These are phyloP conservation scores for Fusarium fujikuroi DNA, from an alignment of 2,329 filamentous ascomycete genomes.

Conservation along the genomic window DNA sequence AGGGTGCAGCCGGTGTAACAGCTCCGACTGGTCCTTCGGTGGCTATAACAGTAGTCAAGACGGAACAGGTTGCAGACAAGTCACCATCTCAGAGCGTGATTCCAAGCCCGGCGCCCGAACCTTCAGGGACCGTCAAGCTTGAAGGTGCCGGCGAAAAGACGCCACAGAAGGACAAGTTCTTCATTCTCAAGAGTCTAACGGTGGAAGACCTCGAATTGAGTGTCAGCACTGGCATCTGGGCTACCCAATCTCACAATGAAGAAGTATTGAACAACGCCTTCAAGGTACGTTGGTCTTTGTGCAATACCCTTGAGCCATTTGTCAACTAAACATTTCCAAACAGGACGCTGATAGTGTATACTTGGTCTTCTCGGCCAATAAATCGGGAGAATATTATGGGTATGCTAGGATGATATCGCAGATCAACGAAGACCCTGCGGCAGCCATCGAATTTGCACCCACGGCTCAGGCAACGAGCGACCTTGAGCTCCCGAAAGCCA, in stretches of 20 bases:
- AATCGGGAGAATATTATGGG: conserved; percentile 96
- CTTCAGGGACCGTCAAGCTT: not conserved
- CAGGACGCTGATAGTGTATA: conserved; percentile 86
- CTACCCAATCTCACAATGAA: conserved; percentile 94
- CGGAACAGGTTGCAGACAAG: conserved; percentile 22
- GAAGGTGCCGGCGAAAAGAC: conserved; percentile 13
- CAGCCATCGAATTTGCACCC: conserved; percentile 75
- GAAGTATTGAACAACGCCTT: conserved; percentile 84
- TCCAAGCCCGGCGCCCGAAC: conserved; percentile 6
- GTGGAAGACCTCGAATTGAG: conserved; percentile 90
- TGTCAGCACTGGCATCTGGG: conserved; percentile 89
- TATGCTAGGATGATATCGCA: conserved; percentile 90
- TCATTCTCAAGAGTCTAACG: conserved; percentile 92
- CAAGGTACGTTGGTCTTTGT: conserved; percentile 64
- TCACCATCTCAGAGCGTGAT: conserved; percentile 1
- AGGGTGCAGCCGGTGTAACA: conserved; percentile 58
- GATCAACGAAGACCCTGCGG: conserved; percentile 80
- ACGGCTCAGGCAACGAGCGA: conserved; percentile 68
- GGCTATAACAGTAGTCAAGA: conserved; percentile 44
- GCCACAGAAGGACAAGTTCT: conserved; percentile 76
- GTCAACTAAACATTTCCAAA: conserved; percentile 9
- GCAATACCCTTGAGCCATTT: not conserved
- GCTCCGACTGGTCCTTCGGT: conserved; percentile 67
- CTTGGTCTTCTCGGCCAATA: conserved; percentile 95
- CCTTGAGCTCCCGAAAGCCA: conserved; percentile 79